Conservation (phyloP, 257 asterid species). For the Scutellaria baicalensis region DNA sequence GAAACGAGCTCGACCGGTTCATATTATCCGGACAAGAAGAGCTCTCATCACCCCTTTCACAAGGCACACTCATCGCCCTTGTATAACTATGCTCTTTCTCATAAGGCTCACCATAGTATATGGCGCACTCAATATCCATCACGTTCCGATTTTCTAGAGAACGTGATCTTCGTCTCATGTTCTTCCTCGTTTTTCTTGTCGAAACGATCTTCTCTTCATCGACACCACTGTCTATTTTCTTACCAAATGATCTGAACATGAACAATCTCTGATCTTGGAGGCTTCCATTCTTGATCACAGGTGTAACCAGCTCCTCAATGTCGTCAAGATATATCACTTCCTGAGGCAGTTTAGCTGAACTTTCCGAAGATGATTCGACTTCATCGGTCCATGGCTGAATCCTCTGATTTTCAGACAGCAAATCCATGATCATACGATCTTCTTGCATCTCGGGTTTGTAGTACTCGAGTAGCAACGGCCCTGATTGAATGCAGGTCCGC, state of each 20-base stretch:
- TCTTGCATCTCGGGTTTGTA: constrained; percentile 31
- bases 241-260: constrained; percentile 37
- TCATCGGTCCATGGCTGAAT: background rate
- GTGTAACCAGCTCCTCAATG: constrained; percentile 54
- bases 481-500: constrained; percentile 26
- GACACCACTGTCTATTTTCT: background rate
- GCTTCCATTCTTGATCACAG: constrained; percentile 23
- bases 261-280: constrained; percentile 62
- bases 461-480: constrained; percentile 51
- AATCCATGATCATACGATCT: constrained; percentile 10
- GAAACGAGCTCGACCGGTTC: constrained; percentile 42
- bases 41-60: constrained; percentile 26
- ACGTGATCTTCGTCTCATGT: constrained; percentile 34
- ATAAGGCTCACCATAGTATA: constrained; percentile 33
- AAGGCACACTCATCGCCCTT: constrained; percentile 48
- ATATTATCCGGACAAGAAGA: constrained; percentile 9
- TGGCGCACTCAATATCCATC: constrained; percentile 26
- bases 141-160: constrained; percentile 13
- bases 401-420: background rate
- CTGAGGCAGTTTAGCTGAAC: constrained; percentile 20
- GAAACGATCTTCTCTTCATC: background rate
- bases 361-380: constrained; percentile 33
- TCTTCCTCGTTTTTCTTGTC: constrained; percentile 15
- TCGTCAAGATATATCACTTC: constrained; percentile 54
- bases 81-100: background rate